A percentile compares a stretch with the other conserved stretches of the same genome.
Evolutionary conservation across 805 yeast species (phyloP).

Genomic region (Zygosaccharomyces pseudorouxii): DNA sequence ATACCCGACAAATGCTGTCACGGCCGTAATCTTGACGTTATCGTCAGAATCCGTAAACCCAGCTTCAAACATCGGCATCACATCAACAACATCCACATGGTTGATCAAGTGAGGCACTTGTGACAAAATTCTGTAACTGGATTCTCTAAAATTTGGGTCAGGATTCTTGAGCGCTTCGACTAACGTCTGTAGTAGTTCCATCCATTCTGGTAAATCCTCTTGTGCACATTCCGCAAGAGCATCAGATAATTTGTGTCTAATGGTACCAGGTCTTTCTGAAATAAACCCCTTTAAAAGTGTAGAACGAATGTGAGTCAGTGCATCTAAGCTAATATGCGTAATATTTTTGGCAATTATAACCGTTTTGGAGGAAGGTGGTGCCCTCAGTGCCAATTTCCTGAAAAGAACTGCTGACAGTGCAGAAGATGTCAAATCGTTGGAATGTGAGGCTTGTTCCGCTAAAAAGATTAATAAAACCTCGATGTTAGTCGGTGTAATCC

Average conservation of each 20-base stretch:
- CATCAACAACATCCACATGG: slow-evolving; percentile 47
- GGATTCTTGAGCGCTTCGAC: slow-evolving; percentile 55
- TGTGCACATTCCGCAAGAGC: slow-evolving; percentile 90
- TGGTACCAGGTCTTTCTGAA: slow-evolving; percentile 61
- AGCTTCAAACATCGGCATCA: slow-evolving; percentile 64
- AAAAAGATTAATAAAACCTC: slow-evolving; percentile 70
- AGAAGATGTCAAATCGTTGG: slow-evolving; percentile 54
- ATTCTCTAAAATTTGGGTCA: slow-evolving; percentile 74
- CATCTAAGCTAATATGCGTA: slow-evolving; percentile 59
- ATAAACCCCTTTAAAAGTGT: slow-evolving; percentile 70
- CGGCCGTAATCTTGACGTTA: slow-evolving; percentile 84
- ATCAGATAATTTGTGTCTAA: slow-evolving; percentile 89
- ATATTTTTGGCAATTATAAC: slow-evolving; percentile 72
- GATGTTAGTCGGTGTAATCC: slow-evolving; percentile 66
- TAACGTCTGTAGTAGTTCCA: slow-evolving; percentile 68
- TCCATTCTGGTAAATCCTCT: slow-evolving; percentile 64
- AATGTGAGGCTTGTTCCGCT: slow-evolving; percentile 70
- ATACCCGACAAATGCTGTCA: slow-evolving; percentile 86
- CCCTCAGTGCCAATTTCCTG: slow-evolving; percentile 75
- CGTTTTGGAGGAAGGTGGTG: slow-evolving; percentile 56
- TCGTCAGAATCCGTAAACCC: slow-evolving; percentile 81
- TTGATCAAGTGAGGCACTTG: slow-evolving; percentile 77
- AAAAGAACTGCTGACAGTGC: slow-evolving; percentile 85
- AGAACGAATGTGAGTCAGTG: slow-evolving; percentile 56
- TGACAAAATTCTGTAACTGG: slow-evolving; percentile 84